Evolutionary conservation across 2,329 filamentous ascomycete species (phyloP), one percentile per base, ranked within the genome.

Genomic region (Hypoxylon sp.): DNA sequence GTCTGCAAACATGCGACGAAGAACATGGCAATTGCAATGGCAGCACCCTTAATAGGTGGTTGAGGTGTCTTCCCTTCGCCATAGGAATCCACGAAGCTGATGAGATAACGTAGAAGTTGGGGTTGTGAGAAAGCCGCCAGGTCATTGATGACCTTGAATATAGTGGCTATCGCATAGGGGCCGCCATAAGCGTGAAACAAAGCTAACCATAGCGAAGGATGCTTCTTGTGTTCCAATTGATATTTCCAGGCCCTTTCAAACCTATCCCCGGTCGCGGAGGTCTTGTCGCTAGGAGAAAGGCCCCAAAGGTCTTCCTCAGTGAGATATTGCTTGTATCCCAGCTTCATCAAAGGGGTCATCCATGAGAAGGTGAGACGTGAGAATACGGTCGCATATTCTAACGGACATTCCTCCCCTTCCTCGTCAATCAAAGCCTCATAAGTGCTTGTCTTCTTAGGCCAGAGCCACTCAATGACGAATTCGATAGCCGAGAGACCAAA

Each of bases 291-390:
- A 76, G 90, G 91, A 44, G 94, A 89, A 64, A 99, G 84, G 67
- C 94, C 95, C 97, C 97, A 99, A 24, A 99, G 86, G 79, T 99
- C 95, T 71, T 98, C 93, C 79, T 98, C 94, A 1, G 94, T 97
- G 69, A 99, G 85, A 79, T 90, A 99, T 66, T 94, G 89, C 77
- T 92, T 93, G 84, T 99, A 98, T 0, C 96, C 96, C 77, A 91
- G 91, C 77, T 90, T 94, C 96, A 99, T 99, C 88, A 99, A 84
- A 0, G 96, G 94, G 0, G 96, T 98, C 95, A 99, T 98, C 96
- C 96, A 99, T 60, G 92, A 91, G 80, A 99, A 99, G 0, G 95
- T 97, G 50, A 99, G 86, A 55, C 93, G 89, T 3, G 95, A 97
- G 82, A 99, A 99, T 58, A 98, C 86, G 67, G 95, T 94, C 11